Conservation (phyloP, 306 rosid species). For the Canavalia gladiata region DNA sequence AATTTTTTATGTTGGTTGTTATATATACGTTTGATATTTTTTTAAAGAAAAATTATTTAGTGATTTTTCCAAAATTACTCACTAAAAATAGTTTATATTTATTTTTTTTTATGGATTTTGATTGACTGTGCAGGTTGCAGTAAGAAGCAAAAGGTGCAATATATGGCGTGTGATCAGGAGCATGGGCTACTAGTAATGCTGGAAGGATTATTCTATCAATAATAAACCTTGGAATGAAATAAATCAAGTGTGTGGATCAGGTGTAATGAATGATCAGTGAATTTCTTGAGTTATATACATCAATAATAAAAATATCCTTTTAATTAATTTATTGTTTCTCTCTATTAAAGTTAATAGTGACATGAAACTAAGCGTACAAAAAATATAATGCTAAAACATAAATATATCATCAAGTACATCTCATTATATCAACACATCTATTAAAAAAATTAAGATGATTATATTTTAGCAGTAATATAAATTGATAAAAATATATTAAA, state of each 20-base stretch:
- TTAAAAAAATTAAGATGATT: too few relatives aligned
- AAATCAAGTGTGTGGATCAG: conserved; percentile 32
- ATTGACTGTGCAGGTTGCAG: conserved; percentile 59
- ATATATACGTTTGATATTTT: too few relatives aligned
- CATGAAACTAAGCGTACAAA: background rate
- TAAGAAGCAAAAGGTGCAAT: conserved; percentile 33
- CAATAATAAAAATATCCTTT: conserved; percentile 6
- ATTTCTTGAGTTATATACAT: background rate
- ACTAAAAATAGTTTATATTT: background rate
- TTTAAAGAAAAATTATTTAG: too few relatives aligned
- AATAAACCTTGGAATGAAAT: background rate
- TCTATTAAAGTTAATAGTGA: background rate
- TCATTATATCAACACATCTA: background rate
- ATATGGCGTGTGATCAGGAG: background rate
- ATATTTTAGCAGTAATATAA: too few relatives aligned
- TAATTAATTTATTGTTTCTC: background rate
- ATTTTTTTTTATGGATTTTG: conserved; percentile 1
- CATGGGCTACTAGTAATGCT: background rate
- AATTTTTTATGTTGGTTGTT: too few relatives aligned
- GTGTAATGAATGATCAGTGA: background rate
- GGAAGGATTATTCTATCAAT: background rate
- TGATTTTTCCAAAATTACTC: background rate
- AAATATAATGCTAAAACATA: background rate
- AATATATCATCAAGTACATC: background rate
- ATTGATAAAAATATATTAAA: too few relatives aligned